Percentiles rank a stretch among this genome's conserved stretches.
Evolutionary conservation across 495 filamentous ascomycete genomes (phyloP).

Genomic region (Daldinia decipiens): DNA sequence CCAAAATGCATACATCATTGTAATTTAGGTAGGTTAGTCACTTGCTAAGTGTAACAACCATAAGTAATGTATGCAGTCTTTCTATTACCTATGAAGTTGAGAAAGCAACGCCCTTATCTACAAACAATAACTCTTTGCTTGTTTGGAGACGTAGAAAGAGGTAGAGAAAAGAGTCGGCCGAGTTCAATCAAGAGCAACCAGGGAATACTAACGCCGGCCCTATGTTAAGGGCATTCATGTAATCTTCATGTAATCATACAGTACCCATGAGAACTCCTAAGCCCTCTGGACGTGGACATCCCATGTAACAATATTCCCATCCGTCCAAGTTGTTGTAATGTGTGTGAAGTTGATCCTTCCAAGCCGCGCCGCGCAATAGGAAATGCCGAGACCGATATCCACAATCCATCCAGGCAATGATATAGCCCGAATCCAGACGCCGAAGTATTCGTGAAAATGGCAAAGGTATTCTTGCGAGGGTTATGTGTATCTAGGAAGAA

Average conservation of each 20-base stretch:
- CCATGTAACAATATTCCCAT: constrained; percentile 27
- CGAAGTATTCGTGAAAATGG: constrained; percentile 49
- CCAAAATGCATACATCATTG: background rate
- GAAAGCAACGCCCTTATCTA: constrained; percentile 28
- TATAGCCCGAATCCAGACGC: constrained; percentile 48
- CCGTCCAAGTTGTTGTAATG: constrained; percentile 36
- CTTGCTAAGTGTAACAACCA: background rate
- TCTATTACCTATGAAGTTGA: constrained; percentile 38
- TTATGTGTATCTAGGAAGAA: constrained; percentile 46
- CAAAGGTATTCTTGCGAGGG: constrained; percentile 47
- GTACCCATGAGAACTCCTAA: constrained; percentile 29
- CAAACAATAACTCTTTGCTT: constrained; percentile 18
- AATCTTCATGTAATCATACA: constrained; percentile 44
- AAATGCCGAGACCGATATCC: constrained; percentile 41
- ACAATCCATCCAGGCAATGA: constrained; percentile 48
- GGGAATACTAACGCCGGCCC: constrained; percentile 38
- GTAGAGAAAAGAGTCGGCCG: constrained; percentile 6
- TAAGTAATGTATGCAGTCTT: constrained; percentile 17
- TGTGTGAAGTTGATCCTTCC: constrained; percentile 36
- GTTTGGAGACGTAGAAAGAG: constrained; percentile 4
- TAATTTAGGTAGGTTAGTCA: background rate
- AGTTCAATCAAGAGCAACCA: constrained; percentile 18
- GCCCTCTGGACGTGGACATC: constrained; percentile 11
- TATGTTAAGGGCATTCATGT: constrained; percentile 30
- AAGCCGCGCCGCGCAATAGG: constrained; percentile 36